Evolutionary conservation across 805 yeast species (phyloP).

Genomic region (Lipomyces sp.): DNA sequence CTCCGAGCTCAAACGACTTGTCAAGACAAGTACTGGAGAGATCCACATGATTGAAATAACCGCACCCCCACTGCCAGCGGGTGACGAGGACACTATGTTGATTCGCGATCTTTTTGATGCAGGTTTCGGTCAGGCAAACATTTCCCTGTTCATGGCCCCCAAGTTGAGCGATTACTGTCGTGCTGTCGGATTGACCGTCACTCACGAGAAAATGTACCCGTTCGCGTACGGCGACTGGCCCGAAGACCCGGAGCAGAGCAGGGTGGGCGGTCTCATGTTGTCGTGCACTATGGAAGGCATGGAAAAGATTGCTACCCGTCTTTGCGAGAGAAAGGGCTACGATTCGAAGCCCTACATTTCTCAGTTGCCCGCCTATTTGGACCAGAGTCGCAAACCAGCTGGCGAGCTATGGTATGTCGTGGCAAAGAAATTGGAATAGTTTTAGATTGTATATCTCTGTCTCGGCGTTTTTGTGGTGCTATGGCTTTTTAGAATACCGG

Average conservation of each 20-base stretch:
- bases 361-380: background rate
- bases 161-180: slow-evolving; percentile 1
- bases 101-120: background rate
- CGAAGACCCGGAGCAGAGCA: slow-evolving; percentile 9
- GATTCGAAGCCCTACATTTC: background rate
- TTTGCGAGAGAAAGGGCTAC: slow-evolving; percentile 2
- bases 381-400: slow-evolving; percentile 3
- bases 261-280: slow-evolving; percentile 23
- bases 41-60: slow-evolving; percentile 25
- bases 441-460: background rate
- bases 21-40: slow-evolving; percentile 20
- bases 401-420: slow-evolving; percentile 4
- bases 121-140: background rate
- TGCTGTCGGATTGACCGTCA: slow-evolving; percentile 14
- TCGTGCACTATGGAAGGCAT: slow-evolving; percentile 12
- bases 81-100: background rate
- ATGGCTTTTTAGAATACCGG: background rate
- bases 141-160: slow-evolving; percentile 13
- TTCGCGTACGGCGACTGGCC: slow-evolving; percentile 21
- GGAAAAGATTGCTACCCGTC: background rate
- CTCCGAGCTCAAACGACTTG: slow-evolving; percentile 23
- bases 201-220: slow-evolving; percentile 13
- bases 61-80: slow-evolving; percentile 9
- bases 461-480: background rate
- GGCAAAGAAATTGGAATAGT: background rate